A percentile compares a stretch with the other conserved stretches of the same genome.
Evolutionary conservation across 805 yeast genomes (phyloP).

Genomic region (Yarrowia sp.): DNA sequence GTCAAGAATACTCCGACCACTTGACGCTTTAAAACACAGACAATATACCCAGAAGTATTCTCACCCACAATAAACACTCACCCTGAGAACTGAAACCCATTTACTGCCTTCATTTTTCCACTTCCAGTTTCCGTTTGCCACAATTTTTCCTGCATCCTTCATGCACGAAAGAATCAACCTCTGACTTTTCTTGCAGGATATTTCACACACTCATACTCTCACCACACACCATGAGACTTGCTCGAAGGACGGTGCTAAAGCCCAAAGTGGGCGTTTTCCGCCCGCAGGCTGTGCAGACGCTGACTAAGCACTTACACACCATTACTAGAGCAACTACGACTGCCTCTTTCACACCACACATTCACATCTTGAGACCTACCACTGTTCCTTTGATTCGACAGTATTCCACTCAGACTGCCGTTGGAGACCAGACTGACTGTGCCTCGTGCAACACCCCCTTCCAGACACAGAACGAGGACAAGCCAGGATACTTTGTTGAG

Average conservation of each 20-base stretch:
- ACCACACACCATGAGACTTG: conserved; percentile 16
- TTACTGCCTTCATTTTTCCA: no score
- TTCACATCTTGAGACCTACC: not conserved
- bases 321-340: not conserved
- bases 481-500: conserved; percentile 5
- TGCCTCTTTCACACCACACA: not conserved
- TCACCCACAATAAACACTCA: no score
- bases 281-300: not conserved
- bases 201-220: not conserved
- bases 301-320: not conserved
- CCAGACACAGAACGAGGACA: not conserved
- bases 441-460: conserved; percentile 22
- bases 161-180: conserved; percentile 27
- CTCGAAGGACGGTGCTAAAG: conserved; percentile 1
- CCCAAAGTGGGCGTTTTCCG: conserved; percentile 6
- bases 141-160: not conserved
- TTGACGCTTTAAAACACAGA: no score
- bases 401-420: not conserved
- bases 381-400: not conserved
- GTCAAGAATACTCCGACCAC: no score
- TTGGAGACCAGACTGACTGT: conserved; percentile 4
- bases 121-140: no score
- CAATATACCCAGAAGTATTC: no score
- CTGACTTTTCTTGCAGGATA: not conserved
- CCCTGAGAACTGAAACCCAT: no score